Base-by-base conservation (phyloP, 768 basidiomycete genomes). In the Suillus americanus region DNA sequence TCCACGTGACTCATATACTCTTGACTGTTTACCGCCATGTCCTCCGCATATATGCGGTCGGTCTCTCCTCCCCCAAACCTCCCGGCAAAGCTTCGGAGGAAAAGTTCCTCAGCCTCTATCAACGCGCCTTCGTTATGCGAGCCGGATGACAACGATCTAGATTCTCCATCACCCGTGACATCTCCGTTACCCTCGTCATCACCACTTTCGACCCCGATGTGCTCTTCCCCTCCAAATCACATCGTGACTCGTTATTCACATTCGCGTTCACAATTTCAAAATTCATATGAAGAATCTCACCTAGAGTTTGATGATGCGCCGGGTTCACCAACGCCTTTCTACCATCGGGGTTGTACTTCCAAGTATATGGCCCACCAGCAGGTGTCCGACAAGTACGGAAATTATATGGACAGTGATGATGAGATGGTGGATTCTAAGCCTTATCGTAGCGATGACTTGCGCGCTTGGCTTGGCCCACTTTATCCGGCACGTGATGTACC, bases 1-100 rank as follows among this genome's bases (percentile, higher is more conserved):
- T 1, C 43, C 76, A 77, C 75, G 74, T 75, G 75, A 75, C 68
- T 64, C 71, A 76, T 75, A 73, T 61, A 62, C 64, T 67, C 68
- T 74, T 70, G 60, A 37, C 67, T 28, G 55, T 59, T 66, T 68
- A 77, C 74, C 50, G 65, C 74, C 63, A 75, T 75, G 74, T 70
- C 67, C 62, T 70, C 67, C 45, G 18, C 64, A 35, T 60, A 50
- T 13, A 60, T 53, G 51, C 33, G 50, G 61, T 62, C 61, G 20
- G 28, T 59, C 33, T 63, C 68, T 23, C 65, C 67, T 8, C 64
- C 68, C 38, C 65, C 57, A 40, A 23, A 62, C 23, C 35, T 72
- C 33, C 71, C 75, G n/a, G 46, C 66, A 62, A 67, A 61, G 40
- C 66, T 64, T 48, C 73, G 65, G 43, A 69, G 74, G 60, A 74